Percentiles rank a stretch among this genome's conserved stretches.
These are phyloP conservation scores for Termitomyces sp. DNA, from an alignment of 768 basidiomycete genomes.

Conservation along the genomic window DNA sequence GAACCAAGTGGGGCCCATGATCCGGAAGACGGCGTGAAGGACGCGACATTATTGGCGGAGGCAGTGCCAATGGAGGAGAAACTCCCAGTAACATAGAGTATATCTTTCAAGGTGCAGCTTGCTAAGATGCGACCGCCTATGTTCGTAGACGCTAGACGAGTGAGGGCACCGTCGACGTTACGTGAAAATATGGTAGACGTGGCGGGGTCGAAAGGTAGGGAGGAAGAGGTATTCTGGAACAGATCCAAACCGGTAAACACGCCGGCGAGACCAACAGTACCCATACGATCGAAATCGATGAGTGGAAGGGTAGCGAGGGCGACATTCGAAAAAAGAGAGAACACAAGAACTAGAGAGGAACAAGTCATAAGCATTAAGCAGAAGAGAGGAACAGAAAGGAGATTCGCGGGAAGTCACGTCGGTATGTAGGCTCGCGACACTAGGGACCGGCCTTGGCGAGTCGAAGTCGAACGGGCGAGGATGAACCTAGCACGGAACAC, in stretches of 20 bases:
- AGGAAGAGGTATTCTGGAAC: slow-evolving; percentile 46
- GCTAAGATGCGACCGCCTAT: slow-evolving; percentile 71
- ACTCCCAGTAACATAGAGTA: slow-evolving; percentile 76
- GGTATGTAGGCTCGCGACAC: slow-evolving; percentile 5
- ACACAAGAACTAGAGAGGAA: slow-evolving; percentile 15
- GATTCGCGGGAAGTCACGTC: slow-evolving; percentile 5
- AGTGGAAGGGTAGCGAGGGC: slow-evolving; percentile 30
- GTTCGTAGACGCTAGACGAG: slow-evolving; percentile 71
- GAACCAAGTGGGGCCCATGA: slow-evolving; percentile 59
- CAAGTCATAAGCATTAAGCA: slow-evolving; percentile 19
- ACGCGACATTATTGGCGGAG: slow-evolving; percentile 65
- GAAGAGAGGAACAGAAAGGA: slow-evolving; percentile 9
- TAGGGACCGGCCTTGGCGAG: neutral
- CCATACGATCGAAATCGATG: slow-evolving; percentile 68
- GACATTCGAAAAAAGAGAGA: slow-evolving; percentile 17
- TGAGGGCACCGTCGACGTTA: slow-evolving; percentile 57
- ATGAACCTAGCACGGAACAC: slow-evolving; percentile 2
- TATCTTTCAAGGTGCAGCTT: slow-evolving; percentile 62
- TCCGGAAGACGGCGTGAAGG: slow-evolving; percentile 57
- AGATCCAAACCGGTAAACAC: slow-evolving; percentile 84
- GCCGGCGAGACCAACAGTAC: slow-evolving; percentile 83
- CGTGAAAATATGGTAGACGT: slow-evolving; percentile 69
- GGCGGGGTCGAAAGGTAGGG: slow-evolving; percentile 60
- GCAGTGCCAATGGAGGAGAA: slow-evolving; percentile 68
- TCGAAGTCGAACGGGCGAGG: neutral